A percentile compares a stretch with the other conserved stretches of the same genome.
These are phyloP conservation scores for Oxalis stricta DNA, from an alignment of 441 rosid genomes.

Conservation along the genomic window DNA sequence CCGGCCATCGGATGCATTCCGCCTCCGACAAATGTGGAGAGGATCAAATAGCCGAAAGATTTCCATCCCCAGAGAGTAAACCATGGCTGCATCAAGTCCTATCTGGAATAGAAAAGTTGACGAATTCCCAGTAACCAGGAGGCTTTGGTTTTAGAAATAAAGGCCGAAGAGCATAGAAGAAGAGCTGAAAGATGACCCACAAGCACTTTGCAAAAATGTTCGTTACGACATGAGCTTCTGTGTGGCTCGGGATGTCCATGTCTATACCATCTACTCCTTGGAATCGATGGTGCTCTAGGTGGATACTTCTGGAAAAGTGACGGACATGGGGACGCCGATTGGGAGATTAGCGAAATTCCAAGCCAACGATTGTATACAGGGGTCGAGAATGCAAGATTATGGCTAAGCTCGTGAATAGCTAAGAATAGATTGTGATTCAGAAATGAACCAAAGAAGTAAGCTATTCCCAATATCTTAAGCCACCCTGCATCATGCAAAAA, in stretches of 20 bases:
- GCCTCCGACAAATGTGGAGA: constrained; percentile 91
- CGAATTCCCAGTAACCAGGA: constrained; percentile 72
- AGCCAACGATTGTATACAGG: constrained; percentile 76
- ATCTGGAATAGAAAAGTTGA: constrained; percentile 43
- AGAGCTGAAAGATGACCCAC: constrained; percentile 77
- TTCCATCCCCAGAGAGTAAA: constrained; percentile 59
- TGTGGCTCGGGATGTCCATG: constrained; percentile 65
- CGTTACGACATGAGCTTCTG: constrained; percentile 50
- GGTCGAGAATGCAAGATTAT: constrained; percentile 78
- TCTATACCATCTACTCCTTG: constrained; percentile 85
- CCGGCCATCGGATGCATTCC: constrained; percentile 93
- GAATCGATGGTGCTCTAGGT: constrained; percentile 83
- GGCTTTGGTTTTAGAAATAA: constrained; percentile 82
- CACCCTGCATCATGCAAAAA: constrained; percentile 48
- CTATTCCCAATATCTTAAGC: constrained; percentile 46
- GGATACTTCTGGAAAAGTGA: constrained; percentile 87
- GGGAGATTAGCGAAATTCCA: constrained; percentile 87
- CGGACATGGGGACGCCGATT: constrained; percentile 79
- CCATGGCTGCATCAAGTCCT: constrained; percentile 34
- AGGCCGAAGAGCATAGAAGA: constrained; percentile 75
- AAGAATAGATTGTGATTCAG: constrained; percentile 85
- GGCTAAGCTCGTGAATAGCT: constrained; percentile 88
- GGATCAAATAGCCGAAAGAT: constrained; percentile 58
- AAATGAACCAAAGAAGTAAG: constrained; percentile 80
- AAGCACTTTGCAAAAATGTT: constrained; percentile 44